phyloP scores from a whole-genome alignment of 2,329 filamentous ascomycete genomes.

The Coniochaeta sp. region DNA sequence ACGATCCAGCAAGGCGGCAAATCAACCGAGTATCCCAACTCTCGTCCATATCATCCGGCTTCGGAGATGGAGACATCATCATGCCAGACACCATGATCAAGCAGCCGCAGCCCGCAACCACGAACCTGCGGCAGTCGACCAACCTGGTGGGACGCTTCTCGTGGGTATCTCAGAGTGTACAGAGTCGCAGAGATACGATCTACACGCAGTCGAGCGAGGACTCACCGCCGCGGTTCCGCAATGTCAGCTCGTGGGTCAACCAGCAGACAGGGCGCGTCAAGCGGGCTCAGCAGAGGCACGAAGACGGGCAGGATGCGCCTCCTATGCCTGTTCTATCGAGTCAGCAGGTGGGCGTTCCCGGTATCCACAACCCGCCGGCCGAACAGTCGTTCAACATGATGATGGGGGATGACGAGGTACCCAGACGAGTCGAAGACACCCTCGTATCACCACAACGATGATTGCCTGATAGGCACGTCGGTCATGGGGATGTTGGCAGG shows the following conservation, averaged over 20 bases:
- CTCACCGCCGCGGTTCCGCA: constrained; percentile 46
- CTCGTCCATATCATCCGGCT: constrained; percentile 57
- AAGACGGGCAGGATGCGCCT: constrained; percentile 18
- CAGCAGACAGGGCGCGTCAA: constrained; percentile 52
- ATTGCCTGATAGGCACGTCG: background rate
- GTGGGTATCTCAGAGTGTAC: constrained; percentile 22
- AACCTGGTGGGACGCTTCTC: constrained; percentile 22
- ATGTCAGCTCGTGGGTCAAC: constrained; percentile 56
- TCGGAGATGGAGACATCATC: constrained; percentile 54
- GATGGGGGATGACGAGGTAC: constrained; percentile 42
- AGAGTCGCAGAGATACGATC: constrained; percentile 33
- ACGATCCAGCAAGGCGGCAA: constrained; percentile 24
- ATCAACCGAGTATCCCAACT: constrained; percentile 39
- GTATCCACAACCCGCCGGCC: constrained; percentile 27
- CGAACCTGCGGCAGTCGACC: constrained; percentile 9
- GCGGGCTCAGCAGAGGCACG: constrained; percentile 31
- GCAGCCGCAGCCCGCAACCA: constrained; percentile 13
- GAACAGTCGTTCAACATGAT: constrained; percentile 42
- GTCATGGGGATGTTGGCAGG: background rate
- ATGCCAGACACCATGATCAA: constrained; percentile 21
- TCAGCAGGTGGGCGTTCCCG: constrained; percentile 21
- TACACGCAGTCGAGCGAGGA: constrained; percentile 49
- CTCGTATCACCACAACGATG: constrained; percentile 1
- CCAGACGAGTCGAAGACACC: constrained; percentile 30
- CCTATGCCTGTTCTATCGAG: constrained; percentile 28